Conservation (phyloP, 2,329 filamentous ascomycete genomes). For the Penicillium occitanis region DNA sequence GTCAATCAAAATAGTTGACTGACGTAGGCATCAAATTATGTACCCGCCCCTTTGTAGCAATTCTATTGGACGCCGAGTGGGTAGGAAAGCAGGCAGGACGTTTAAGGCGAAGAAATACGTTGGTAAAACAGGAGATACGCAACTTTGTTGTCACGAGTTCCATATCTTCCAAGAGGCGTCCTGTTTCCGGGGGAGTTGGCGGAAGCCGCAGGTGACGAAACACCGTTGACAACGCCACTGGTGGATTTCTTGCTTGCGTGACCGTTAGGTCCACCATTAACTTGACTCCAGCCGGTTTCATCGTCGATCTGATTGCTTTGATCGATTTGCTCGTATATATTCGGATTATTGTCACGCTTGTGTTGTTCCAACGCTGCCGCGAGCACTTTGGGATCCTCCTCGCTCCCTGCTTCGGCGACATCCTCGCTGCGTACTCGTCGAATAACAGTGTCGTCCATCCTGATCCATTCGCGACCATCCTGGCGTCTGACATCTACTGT, state of each 20-base stretch:
- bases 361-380: conserved; percentile 66
- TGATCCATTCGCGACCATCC: conserved; percentile 93
- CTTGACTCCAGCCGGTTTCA: conserved; percentile 75
- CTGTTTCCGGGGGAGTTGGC: conserved; percentile 57
- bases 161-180: conserved; percentile 57
- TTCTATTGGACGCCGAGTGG: background rate
- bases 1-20: conserved; percentile 4
- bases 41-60: background rate
- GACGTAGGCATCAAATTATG: background rate
- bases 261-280: conserved; percentile 59
- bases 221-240: conserved; percentile 61
- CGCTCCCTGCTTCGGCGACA: conserved; percentile 79
- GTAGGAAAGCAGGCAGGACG: background rate
- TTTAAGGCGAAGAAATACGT: conserved; percentile 52
- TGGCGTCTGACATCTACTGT: conserved; percentile 95
- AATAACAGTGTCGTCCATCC: conserved; percentile 90
- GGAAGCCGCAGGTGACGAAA: conserved; percentile 53
- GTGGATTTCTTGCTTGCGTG: conserved; percentile 69
- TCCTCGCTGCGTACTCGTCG: conserved; percentile 82
- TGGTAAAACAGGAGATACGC: conserved; percentile 97
- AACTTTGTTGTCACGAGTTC: conserved; percentile 87
- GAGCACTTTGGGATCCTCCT: conserved; percentile 72
- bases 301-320: conserved; percentile 65
- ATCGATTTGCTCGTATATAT: conserved; percentile 70
- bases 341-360: conserved; percentile 56